Conservation (phyloP, 169 alveolate species). For the Cyclospora cayetanensis region DNA sequence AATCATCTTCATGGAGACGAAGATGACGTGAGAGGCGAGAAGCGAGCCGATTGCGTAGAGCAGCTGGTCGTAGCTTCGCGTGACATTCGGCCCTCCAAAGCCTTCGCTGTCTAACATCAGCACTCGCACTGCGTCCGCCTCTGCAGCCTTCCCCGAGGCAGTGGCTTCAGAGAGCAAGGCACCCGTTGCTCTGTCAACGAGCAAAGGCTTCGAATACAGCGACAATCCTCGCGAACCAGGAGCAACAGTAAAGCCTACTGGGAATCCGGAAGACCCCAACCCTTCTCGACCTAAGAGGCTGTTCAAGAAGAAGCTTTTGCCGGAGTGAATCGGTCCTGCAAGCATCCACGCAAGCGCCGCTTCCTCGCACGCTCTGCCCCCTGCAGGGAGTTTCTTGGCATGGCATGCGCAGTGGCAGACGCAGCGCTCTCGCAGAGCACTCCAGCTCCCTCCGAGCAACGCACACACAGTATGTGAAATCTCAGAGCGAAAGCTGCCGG, state of each 20-base stretch:
- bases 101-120: constrained; percentile 73
- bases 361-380: too few relatives aligned
- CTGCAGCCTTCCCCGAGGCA: not conserved
- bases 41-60: constrained; percentile 67
- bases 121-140: not conserved
- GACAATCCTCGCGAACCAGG: constrained; percentile 70
- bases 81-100: constrained; percentile 69
- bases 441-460: too few relatives aligned
- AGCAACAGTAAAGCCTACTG: constrained; percentile 68
- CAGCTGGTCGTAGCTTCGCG: constrained; percentile 61
- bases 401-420: too few relatives aligned
- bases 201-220: constrained; percentile 50
- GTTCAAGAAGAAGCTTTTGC: constrained; percentile 82
- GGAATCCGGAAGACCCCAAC: constrained; percentile 18
- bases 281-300: not conserved
- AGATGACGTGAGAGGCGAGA: constrained; percentile 52
- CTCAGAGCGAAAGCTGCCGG: too few relatives aligned
- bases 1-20: constrained; percentile 63
- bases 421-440: too few relatives aligned
- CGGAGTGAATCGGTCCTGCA: constrained; percentile 83
- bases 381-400: too few relatives aligned
- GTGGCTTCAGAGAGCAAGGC: not conserved
- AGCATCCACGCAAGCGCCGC: too few relatives aligned
- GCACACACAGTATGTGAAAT: too few relatives aligned
- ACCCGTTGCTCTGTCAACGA: constrained; percentile 49